These are phyloP conservation scores for Chaetothyriales sp. DNA, from an alignment of 2,329 filamentous ascomycete species.

Conservation along the genomic window DNA sequence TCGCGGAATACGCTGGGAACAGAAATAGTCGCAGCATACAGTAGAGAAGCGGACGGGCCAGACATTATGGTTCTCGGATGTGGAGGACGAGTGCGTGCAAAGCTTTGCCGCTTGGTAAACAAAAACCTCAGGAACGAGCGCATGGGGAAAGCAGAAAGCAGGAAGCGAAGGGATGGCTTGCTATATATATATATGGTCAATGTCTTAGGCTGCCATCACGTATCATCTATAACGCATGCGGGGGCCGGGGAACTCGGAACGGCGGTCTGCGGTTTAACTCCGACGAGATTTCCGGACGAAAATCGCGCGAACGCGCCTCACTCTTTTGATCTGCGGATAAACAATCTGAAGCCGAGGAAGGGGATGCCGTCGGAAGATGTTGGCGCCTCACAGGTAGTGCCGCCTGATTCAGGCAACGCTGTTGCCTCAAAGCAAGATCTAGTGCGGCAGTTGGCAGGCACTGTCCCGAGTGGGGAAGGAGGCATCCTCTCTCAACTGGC, in stretches of 20 bases:
- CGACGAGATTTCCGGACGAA: not conserved
- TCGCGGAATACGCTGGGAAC: slow-evolving; percentile 21
- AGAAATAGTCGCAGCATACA: slow-evolving; percentile 31
- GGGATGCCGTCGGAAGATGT: not conserved
- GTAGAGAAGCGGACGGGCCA: slow-evolving; percentile 24
- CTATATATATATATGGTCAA: not conserved
- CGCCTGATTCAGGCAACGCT: not conserved
- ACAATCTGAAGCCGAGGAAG: too few species aligned
- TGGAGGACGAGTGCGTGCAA: slow-evolving; percentile 10
- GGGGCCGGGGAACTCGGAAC: too few species aligned
- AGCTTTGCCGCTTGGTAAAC: slow-evolving; percentile 10
- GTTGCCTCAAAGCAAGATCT: slow-evolving; percentile 11
- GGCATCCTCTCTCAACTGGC: slow-evolving; percentile 32
- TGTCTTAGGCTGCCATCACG: too few species aligned
- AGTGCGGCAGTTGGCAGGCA: slow-evolving; percentile 10
- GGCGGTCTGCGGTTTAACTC: slow-evolving; percentile 11
- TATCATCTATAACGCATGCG: too few species aligned
- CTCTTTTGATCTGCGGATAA: not conserved
- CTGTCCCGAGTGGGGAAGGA: slow-evolving; percentile 21
- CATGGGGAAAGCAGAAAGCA: slow-evolving; percentile 7
- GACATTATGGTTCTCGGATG: slow-evolving; percentile 24
- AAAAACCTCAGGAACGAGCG: slow-evolving; percentile 11
- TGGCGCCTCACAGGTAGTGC: not conserved
- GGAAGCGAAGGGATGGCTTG: not conserved
- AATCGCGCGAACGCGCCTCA: too few species aligned